Evolutionary conservation across 352 stramenopile species (phyloP).

Genomic region (Phytophthora podocarpi): DNA sequence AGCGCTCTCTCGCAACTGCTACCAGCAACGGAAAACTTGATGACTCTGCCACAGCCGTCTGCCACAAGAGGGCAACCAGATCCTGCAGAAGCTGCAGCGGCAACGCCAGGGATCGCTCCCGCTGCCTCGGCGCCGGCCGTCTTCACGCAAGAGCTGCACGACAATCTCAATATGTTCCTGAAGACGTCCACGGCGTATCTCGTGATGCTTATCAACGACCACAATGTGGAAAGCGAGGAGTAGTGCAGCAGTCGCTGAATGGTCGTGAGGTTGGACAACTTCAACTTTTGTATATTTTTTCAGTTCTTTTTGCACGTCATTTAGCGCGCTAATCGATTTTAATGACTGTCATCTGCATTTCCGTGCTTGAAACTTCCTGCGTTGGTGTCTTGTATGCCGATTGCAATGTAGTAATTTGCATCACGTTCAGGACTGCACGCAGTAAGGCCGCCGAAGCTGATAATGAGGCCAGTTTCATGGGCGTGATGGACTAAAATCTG

Average conservation of each 20-base stretch:
- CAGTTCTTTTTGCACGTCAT: not conserved
- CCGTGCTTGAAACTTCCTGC: too few species aligned
- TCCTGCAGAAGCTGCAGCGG: not conserved
- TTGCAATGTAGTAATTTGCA: too few species aligned
- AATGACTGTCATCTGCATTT: too few species aligned
- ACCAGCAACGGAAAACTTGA: constrained; percentile 1
- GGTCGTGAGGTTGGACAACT: too few species aligned
- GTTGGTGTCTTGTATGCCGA: too few species aligned
- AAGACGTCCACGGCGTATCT: constrained; percentile 43
- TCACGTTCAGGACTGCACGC: not conserved
- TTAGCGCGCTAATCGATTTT: too few species aligned
- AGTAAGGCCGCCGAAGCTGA: too few species aligned
- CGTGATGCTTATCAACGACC: constrained; percentile 36
- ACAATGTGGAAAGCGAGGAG: constrained; percentile 15
- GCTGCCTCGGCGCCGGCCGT: not conserved
- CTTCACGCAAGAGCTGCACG: constrained; percentile 29
- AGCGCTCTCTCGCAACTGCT: constrained; percentile 21
- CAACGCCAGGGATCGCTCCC: not conserved
- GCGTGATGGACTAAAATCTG: constrained; percentile 13
- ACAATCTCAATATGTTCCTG: constrained; percentile 43
- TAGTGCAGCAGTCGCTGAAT: not conserved
- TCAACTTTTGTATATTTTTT: constrained; percentile 23
- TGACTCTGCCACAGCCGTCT: not conserved
- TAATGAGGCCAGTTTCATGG: constrained; percentile 19
- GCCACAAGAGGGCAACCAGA: not conserved